Evolutionary conservation across 2,329 filamentous ascomycete species (phyloP).

Genomic region (Fusarium pseudoanthophilum): DNA sequence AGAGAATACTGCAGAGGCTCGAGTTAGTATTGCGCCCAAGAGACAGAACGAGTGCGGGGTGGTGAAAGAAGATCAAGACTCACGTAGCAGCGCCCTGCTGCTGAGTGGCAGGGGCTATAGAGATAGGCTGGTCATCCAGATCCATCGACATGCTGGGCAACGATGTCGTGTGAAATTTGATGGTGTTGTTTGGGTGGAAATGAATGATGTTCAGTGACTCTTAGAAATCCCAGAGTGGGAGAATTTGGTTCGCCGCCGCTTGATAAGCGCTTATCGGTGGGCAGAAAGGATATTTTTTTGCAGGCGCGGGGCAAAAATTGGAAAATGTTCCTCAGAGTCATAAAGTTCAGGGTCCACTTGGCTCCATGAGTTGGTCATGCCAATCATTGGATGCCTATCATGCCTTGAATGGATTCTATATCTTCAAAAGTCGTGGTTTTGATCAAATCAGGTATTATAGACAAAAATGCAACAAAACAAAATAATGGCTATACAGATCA

Average conservation of each 20-base stretch:
- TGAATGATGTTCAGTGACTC: conserved; percentile 38
- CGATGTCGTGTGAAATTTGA: conserved; percentile 23
- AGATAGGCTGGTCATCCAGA: conserved; percentile 55
- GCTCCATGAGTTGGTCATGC: conserved; percentile 20
- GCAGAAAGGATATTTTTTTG: conserved; percentile 36
- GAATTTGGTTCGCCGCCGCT: conserved; percentile 53
- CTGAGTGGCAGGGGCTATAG: conserved; percentile 49
- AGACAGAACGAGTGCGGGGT: conserved; percentile 27
- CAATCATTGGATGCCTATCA: conserved; percentile 20
- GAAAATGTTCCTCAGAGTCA: conserved; percentile 24
- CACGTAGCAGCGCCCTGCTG: conserved; percentile 55
- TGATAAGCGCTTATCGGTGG: conserved; percentile 52
- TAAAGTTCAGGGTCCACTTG: conserved; percentile 35
- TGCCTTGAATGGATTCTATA: conserved; percentile 17
- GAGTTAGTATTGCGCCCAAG: conserved; percentile 28
- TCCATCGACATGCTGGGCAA: conserved; percentile 55
- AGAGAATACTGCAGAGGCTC: conserved; percentile 72
- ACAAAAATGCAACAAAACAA: conserved; percentile 7
- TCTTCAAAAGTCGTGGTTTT: conserved; percentile 7
- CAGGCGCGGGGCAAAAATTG: conserved; percentile 40
- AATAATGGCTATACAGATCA: conserved; percentile 46
- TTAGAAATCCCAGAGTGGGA: conserved; percentile 41
- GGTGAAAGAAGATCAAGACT: conserved; percentile 35
- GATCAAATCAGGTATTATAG: conserved; percentile 19
- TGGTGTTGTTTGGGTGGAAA: conserved; percentile 31